Evolutionary conservation across 495 filamentous ascomycete genomes (phyloP).

Genomic region (Podospora didyma): DNA sequence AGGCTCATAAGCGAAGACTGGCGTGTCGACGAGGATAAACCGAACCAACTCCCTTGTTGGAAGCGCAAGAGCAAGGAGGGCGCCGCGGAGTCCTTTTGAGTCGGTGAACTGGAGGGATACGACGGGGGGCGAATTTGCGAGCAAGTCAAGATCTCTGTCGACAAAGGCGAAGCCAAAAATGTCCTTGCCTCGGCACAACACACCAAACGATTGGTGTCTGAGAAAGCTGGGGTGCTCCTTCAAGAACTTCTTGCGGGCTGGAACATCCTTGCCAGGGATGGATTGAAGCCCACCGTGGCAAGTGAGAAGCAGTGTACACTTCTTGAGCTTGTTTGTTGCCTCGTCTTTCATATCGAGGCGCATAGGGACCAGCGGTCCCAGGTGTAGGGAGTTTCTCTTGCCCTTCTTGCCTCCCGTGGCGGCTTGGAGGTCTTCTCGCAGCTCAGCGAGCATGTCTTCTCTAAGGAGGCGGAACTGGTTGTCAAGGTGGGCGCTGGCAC

Average conservation of each 20-base stretch:
- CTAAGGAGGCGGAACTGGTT: constrained; percentile 76
- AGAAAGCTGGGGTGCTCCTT: constrained; percentile 47
- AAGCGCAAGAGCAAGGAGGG: constrained; percentile 39
- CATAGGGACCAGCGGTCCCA: constrained; percentile 20
- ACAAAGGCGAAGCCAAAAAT: constrained; percentile 61
- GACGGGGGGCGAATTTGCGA: constrained; percentile 42
- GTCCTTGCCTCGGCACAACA: constrained; percentile 46
- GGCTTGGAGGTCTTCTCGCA: constrained; percentile 57
- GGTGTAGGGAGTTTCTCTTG: constrained; percentile 24
- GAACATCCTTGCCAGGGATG: constrained; percentile 24
- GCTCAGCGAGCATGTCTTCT: constrained; percentile 68
- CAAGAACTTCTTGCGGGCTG: constrained; percentile 43
- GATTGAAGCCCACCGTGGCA: constrained; percentile 43
- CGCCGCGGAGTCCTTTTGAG: constrained; percentile 24
- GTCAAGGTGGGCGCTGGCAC: constrained; percentile 56
- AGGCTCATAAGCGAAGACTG: constrained; percentile 71
- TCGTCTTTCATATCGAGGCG: constrained; percentile 27
- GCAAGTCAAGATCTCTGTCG: constrained; percentile 51
- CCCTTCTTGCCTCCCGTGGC: constrained; percentile 42
- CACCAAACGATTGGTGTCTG: constrained; percentile 59
- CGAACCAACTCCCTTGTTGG: constrained; percentile 38
- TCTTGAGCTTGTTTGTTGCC: constrained; percentile 19
- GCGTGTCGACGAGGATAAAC: constrained; percentile 57
- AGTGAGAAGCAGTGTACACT: constrained; percentile 43
- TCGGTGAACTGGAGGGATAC: constrained; percentile 52